Conservation (phyloP, 208 protist genomes). For the Lotmaria passim region DNA sequence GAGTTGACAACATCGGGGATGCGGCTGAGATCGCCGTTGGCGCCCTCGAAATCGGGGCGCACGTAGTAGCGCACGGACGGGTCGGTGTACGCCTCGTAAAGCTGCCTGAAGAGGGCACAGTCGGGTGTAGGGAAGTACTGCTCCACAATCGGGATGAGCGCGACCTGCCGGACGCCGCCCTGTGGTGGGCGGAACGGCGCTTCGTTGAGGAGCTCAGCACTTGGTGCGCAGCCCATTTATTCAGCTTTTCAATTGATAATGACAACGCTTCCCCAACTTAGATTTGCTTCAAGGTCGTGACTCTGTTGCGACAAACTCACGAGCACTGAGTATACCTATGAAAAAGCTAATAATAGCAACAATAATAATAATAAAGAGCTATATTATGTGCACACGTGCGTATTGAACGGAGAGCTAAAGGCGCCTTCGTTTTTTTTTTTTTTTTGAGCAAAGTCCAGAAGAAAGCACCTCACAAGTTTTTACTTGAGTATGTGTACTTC, state of each 20-base stretch:
- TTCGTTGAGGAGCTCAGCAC: conserved; percentile 44
- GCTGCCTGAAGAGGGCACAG: conserved; percentile 55
- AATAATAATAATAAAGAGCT: no score
- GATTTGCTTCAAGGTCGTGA: no score
- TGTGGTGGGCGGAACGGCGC: conserved; percentile 54
- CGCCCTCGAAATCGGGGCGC: conserved; percentile 31
- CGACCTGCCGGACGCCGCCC: conserved; percentile 39
- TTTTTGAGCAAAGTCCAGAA: background rate
- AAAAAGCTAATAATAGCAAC: no score
- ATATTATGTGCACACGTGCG: no score
- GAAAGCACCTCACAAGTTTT: conserved; percentile 7
- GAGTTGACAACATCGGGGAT: conserved; percentile 45
- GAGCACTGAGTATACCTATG: no score
- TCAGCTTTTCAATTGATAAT: no score
- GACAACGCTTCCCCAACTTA: no score
- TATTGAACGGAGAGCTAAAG: no score
- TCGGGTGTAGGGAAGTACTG: conserved; percentile 65
- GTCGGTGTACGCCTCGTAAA: conserved; percentile 63
- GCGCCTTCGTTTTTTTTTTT: no score
- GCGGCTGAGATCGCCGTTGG: conserved; percentile 39
- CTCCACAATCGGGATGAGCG: conserved; percentile 56
- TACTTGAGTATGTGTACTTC: conserved; percentile 3
- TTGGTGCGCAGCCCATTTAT: conserved; percentile 81
- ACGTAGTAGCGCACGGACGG: conserved; percentile 78
- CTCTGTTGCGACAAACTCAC: no score